Evolutionary conservation across 2,329 filamentous ascomycete genomes (phyloP), one percentile per base, ranked within the genome.

Genomic region (Thelonectria olida): DNA sequence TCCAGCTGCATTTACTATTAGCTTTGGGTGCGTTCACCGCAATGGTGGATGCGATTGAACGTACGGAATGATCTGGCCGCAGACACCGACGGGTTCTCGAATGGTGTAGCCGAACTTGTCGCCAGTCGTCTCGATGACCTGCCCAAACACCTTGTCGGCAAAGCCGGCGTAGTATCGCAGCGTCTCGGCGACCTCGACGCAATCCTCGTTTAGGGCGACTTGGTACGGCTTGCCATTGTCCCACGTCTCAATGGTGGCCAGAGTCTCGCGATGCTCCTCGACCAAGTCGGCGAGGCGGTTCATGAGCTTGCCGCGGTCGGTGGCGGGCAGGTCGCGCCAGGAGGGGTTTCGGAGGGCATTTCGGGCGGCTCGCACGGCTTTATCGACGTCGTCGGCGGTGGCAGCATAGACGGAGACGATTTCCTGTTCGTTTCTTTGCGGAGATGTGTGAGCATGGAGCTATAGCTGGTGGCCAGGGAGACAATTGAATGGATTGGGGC

Each of bases 121-220:
- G 1, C 86, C 84, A 2, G 85, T 87, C 9, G 89, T 90, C 67
- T 91, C 88, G 67, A 94, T 92, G n/a, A 90, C 89, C 73, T 92
- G 87, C 28, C 92, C 91, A 62, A 89, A 88, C 63, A 91, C 88
- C 81, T 95, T 95, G 79, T 95, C 92, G 45, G 90, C 89, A 75
- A 86, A 94, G 57, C 92, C 92, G 42, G 88, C 91, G 71, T 94
- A 95, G 78, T 95, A 95, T 68, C 88, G 88, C 54, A 89, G 79
- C 12, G 90, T 76, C 23, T 76, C 74, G 27, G 77, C 67, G 25
- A 78, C 74, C 58, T 83, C 79, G 20, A 75, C 71, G 8, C 93
- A 76, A 71, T 94, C 92, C 52, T 90, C 90, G 41, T 82, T 83
- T n/a, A 89, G 72, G 0, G 91, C 82, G 12, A 89, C 88, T 2